These are phyloP conservation scores for Metschnikowia matae DNA, from an alignment of 805 yeast genomes.

Conservation along the genomic window DNA sequence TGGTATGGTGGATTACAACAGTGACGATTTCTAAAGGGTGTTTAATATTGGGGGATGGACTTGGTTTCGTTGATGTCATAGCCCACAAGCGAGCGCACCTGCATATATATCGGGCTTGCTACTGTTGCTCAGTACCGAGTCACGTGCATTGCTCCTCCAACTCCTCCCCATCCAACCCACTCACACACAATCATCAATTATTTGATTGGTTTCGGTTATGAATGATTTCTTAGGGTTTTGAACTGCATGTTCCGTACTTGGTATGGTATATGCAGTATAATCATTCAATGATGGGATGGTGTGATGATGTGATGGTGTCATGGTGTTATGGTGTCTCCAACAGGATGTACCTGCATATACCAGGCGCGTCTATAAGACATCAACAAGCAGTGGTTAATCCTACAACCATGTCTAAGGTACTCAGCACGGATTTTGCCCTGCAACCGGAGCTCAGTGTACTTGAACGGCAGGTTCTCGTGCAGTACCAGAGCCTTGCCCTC, in stretches of 20 bases:
- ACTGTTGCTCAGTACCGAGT: not conserved
- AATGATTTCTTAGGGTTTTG: no score
- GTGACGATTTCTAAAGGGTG: no score
- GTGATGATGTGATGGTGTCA: no score
- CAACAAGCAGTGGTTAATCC: not conserved
- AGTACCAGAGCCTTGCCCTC: conserved; percentile 35
- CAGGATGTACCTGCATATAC: not conserved
- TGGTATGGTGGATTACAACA: no score
- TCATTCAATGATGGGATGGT: no score
- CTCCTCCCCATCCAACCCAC: not conserved
- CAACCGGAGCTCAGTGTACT: conserved; percentile 20
- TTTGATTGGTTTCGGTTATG: no score
- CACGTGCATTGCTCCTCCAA: not conserved
- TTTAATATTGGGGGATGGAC: not conserved
- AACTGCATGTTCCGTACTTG: no score
- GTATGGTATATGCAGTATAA: no score
- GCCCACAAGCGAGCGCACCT: conserved; percentile 3
- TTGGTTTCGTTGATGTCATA: not conserved
- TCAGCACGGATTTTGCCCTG: conserved; percentile 10
- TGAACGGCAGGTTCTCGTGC: conserved; percentile 34
- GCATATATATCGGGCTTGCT: conserved; percentile 1
- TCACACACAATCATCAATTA: no score
- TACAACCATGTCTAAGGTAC: conserved; percentile 4
- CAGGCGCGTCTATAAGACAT: conserved; percentile 1
- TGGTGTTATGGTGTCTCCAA: not conserved